Conservation (phyloP, 1,284 basidiomycete species). For the Mycena sp. region DNA sequence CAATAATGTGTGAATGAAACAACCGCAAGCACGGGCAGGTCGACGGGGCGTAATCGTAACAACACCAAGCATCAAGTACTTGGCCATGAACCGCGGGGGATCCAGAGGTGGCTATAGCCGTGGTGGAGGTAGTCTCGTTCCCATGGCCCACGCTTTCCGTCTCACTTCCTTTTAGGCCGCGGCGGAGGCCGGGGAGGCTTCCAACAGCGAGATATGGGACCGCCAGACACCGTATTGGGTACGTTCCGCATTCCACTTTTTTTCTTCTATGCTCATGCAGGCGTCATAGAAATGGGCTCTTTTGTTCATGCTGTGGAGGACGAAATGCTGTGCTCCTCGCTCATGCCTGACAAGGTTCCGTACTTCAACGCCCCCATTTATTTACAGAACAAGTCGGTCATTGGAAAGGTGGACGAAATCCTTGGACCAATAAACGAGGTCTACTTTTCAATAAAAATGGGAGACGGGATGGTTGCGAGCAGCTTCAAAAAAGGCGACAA, state of each 20-base stretch:
- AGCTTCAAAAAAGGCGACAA: slow-evolving; percentile 99
- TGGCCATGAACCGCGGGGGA: slow-evolving; percentile 59
- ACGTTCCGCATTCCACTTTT: slow-evolving; percentile 35
- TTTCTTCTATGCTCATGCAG: neutral
- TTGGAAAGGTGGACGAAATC: slow-evolving; percentile 97
- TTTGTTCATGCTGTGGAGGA: slow-evolving; percentile 97
- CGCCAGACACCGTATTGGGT: slow-evolving; percentile 89
- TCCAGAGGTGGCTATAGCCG: slow-evolving; percentile 52
- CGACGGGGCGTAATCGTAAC: neutral
- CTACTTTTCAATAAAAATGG: slow-evolving; percentile 98
- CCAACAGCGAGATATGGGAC: slow-evolving; percentile 79
- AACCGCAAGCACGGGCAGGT: neutral
- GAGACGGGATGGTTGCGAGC: slow-evolving; percentile 93
- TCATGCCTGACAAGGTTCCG: slow-evolving; percentile 90
- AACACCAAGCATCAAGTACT: slow-evolving; percentile 13
- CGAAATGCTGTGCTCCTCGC: slow-evolving; percentile 96
- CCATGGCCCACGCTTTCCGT: slow-evolving; percentile 2
- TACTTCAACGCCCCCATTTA: slow-evolving; percentile 99
- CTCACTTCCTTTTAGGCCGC: slow-evolving; percentile 45
- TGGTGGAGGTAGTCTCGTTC: slow-evolving; percentile 47
- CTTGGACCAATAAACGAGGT: slow-evolving; percentile 99
- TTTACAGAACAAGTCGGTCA: slow-evolving; percentile 95
- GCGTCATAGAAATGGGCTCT: slow-evolving; percentile 81
- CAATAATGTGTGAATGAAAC: neutral
- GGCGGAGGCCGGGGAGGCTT: slow-evolving; percentile 74